Base-by-base conservation (phyloP, 2,329 filamentous ascomycete species). In the Fusarium solani-melongenae region DNA sequence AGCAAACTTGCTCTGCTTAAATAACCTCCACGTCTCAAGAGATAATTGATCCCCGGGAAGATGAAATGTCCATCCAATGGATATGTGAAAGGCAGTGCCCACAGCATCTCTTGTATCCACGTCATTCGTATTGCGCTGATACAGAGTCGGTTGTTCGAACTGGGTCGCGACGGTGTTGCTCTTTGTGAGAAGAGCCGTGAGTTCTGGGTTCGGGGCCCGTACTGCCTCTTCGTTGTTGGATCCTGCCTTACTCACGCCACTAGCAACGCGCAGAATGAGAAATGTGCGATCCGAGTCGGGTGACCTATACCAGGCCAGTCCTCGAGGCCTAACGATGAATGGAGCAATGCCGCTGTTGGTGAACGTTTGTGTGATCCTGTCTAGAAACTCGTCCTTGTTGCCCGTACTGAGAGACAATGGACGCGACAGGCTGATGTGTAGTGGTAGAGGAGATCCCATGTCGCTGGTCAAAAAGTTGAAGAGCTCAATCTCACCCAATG, bases 361-460 rank as follows among this genome's bases (percentile, higher is more conserved):
- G 5, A 92, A 74, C 10, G 82, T 77, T 1, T 81, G 79, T 38
- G 83, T 80, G 6, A 97, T 80, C 0, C 82, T 81, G 6, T 88
- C 82, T 6, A 93, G 84, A 79, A 98, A 98, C 0, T 73, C 76
- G 31, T 92, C 90, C 74, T 94, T 94, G 72, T 92, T 87, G n/a
- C 91, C 87, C 0, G 93, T 95, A 56, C 86, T 85, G 34, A 99
- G 89, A 14, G 91, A 88, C 59, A 98, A 85, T 0, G 96, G 93
- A 7, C 94, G 89, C 9, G 96, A 98, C 8, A 99, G 88, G 75
- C 95, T 98, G 78, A 99, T 91, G 82, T 99, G 96, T 55, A 99
- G 87, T 4, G 96, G 96, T 58, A 94, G 85, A 6, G 93, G 91
- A 7, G 91, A 91, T 66, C 91, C 93, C 1, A 98, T 88, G 67